A percentile compares a stretch with the other conserved stretches of the same genome.
phyloP scores from a whole-genome alignment of 495 filamentous ascomycete genomes.

The Aspergillus wentii region DNA sequence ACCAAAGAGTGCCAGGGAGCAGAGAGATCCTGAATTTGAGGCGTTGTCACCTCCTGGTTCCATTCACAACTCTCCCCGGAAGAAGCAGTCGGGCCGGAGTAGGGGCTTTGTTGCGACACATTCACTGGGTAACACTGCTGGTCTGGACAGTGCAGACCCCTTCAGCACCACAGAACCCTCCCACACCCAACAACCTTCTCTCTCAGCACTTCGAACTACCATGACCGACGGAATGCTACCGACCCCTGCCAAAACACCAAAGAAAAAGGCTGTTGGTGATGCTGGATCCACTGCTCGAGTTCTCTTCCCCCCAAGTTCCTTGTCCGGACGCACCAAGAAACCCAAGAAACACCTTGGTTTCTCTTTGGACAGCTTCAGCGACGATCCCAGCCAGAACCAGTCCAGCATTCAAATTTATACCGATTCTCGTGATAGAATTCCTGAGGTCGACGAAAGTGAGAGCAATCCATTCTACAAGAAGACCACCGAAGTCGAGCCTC shows the following conservation, averaged over 20 bases:
- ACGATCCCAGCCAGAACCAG: slow-evolving; percentile 39
- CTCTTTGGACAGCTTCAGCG: slow-evolving; percentile 64
- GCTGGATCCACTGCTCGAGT: slow-evolving; percentile 65
- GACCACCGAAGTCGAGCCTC: slow-evolving; percentile 22
- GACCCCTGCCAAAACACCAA: slow-evolving; percentile 87
- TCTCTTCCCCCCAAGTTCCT: slow-evolving; percentile 59
- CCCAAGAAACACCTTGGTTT: slow-evolving; percentile 54
- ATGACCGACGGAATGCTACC: slow-evolving; percentile 59
- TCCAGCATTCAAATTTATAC: slow-evolving; percentile 77
- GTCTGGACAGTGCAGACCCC: slow-evolving; percentile 14
- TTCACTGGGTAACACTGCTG: slow-evolving; percentile 11
- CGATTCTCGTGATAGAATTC: slow-evolving; percentile 81
- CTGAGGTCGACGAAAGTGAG: slow-evolving; percentile 56
- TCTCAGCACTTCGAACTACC: slow-evolving; percentile 17
- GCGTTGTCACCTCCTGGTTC: slow-evolving; percentile 33
- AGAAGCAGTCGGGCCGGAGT: slow-evolving; percentile 31
- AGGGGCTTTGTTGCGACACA: slow-evolving; percentile 6
- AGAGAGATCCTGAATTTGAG: slow-evolving; percentile 11
- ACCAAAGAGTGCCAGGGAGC: slow-evolving; percentile 16
- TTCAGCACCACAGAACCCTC: slow-evolving; percentile 13
- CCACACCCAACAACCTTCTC: slow-evolving; percentile 10
- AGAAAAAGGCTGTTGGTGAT: slow-evolving; percentile 54
- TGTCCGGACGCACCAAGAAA: slow-evolving; percentile 43
- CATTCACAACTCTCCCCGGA: slow-evolving; percentile 45
- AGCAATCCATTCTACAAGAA: slow-evolving; percentile 75